These are phyloP conservation scores for Ceratobasidium theobromae DNA, from an alignment of 1,284 basidiomycete species.

Conservation along the genomic window DNA sequence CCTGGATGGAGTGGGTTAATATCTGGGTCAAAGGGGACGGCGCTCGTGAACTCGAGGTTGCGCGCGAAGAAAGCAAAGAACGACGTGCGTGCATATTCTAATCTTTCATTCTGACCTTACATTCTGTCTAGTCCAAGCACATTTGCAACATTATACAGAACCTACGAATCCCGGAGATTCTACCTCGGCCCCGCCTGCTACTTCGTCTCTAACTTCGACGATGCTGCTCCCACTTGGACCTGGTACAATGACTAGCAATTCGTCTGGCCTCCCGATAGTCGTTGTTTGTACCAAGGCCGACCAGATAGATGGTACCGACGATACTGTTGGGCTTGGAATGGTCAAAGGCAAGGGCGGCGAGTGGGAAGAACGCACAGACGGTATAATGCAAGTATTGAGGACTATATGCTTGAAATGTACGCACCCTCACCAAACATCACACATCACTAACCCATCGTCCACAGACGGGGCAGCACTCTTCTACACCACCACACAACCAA, in stretches of 20 bases:
- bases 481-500: slow-evolving; percentile 83
- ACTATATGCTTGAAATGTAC: slow-evolving; percentile 89
- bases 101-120: neutral
- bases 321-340: slow-evolving; percentile 72
- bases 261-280: slow-evolving; percentile 81
- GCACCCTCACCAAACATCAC: slow-evolving; percentile 42
- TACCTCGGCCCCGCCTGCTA: slow-evolving; percentile 51
- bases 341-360: slow-evolving; percentile 82
- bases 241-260: slow-evolving; percentile 79
- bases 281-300: slow-evolving; percentile 92
- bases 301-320: slow-evolving; percentile 75
- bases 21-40: slow-evolving; percentile 72
- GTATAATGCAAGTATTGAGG: slow-evolving; percentile 90
- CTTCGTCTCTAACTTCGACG: slow-evolving; percentile 56
- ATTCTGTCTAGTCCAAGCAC: slow-evolving; percentile 67
- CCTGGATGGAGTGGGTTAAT: slow-evolving; percentile 86
- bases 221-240: slow-evolving; percentile 70
- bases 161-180: slow-evolving; percentile 54
- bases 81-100: slow-evolving; percentile 60
- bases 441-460: slow-evolving; percentile 1
- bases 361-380: slow-evolving; percentile 96
- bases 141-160: slow-evolving; percentile 87
- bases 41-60: slow-evolving; percentile 66
- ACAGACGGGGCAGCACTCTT: slow-evolving; percentile 90
- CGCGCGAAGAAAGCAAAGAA: slow-evolving; percentile 78